A percentile compares a stretch with the other conserved stretches of the same genome.
These are phyloP conservation scores for Skeletonema grethae DNA, from an alignment of 108 stramenopile genomes.

Conservation along the genomic window DNA sequence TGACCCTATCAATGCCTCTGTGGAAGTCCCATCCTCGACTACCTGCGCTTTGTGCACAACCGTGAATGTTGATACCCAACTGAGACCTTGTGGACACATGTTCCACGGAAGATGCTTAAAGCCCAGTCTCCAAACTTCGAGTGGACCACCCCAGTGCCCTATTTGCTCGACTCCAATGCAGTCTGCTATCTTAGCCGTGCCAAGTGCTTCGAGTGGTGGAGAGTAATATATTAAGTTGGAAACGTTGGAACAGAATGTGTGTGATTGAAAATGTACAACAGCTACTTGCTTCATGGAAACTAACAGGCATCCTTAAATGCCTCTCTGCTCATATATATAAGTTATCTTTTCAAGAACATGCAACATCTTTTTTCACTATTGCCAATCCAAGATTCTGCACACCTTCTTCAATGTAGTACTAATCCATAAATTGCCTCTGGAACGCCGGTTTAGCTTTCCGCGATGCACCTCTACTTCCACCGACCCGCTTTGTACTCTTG, in stretches of 20 bases:
- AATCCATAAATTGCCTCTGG: constrained; percentile 41
- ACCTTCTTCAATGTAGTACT: neutral
- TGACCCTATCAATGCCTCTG: constrained; percentile 36
- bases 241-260: neutral
- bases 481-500: constrained; percentile 3
- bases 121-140: constrained; percentile 71
- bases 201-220: constrained; percentile 20
- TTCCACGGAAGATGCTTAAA: constrained; percentile 90
- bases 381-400: neutral
- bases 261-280: neutral
- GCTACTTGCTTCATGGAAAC: neutral
- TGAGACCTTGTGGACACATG: constrained; percentile 90
- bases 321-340: neutral
- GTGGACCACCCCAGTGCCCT: constrained; percentile 81
- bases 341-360: neutral
- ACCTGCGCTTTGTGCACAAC: constrained; percentile 74
- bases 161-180: constrained; percentile 75
- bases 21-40: constrained; percentile 81
- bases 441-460: constrained; percentile 38
- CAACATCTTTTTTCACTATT: too few species aligned
- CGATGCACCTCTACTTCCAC: constrained; percentile 9
- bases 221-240: neutral
- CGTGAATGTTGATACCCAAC: constrained; percentile 86
- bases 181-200: constrained; percentile 81
- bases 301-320: neutral